phyloP scores from a whole-genome alignment of 2,329 filamentous ascomycete genomes.

The Arthrobotrys entomopaga region DNA sequence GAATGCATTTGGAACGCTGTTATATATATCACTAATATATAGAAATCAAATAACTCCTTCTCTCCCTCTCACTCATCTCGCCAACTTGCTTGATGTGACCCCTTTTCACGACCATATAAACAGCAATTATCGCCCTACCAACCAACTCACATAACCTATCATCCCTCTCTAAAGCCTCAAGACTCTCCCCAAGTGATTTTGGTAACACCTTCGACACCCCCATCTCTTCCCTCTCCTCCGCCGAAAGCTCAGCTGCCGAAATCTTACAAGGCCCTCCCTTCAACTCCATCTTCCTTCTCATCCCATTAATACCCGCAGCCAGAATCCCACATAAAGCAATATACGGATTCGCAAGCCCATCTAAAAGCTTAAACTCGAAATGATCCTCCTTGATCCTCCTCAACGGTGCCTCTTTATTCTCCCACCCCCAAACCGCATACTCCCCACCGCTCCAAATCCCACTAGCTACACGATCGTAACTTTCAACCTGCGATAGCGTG shows the following conservation, averaged over 20 bases:
- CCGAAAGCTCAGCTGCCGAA: neutral
- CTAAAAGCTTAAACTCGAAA: slow-evolving; percentile 59
- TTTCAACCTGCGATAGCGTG: slow-evolving; percentile 57
- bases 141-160: no score
- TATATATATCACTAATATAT: no score
- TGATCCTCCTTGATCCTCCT: slow-evolving; percentile 57
- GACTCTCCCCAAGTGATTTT: slow-evolving; percentile 3
- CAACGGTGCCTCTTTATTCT: slow-evolving; percentile 59
- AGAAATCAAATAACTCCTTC: no score
- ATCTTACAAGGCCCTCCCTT: neutral
- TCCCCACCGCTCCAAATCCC: slow-evolving; percentile 59
- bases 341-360: slow-evolving; percentile 60
- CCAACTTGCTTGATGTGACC: no score
- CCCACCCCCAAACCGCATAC: slow-evolving; percentile 58
- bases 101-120: no score
- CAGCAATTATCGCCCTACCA: no score
- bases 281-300: no score
- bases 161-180: neutral
- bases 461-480: slow-evolving; percentile 57
- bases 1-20: no score
- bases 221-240: neutral
- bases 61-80: no score
- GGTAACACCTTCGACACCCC: neutral
- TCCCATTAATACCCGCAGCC: slow-evolving; percentile 56
- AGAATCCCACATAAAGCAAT: slow-evolving; percentile 57